These are phyloP conservation scores for Fistulifera solaris DNA, from an alignment of 108 stramenopile genomes.

Conservation along the genomic window DNA sequence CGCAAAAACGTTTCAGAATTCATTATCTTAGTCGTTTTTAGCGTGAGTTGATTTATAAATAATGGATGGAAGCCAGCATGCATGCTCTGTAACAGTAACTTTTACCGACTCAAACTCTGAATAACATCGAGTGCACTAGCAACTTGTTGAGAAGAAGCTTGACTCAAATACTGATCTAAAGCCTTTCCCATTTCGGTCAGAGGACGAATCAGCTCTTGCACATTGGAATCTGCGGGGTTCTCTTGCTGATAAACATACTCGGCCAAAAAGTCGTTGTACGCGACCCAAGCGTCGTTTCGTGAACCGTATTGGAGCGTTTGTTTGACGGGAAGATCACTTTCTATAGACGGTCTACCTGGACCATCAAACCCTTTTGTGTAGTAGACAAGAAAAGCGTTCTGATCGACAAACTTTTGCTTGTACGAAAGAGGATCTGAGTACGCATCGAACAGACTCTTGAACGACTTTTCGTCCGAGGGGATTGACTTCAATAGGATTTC, in stretches of 20 bases:
- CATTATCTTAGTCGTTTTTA: no score
- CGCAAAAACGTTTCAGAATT: no score
- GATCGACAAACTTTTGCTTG: conserved; percentile 78
- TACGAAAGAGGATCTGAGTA: conserved; percentile 70
- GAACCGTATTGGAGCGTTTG: conserved; percentile 70
- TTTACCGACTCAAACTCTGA: no score
- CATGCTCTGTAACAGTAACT: no score
- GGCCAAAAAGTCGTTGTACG: conserved; percentile 45
- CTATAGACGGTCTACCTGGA: conserved; percentile 50
- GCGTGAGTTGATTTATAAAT: no score
- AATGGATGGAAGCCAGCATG: no score
- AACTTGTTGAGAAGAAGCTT: no score
- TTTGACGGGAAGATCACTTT: conserved; percentile 28
- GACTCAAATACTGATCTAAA: conserved; percentile 5
- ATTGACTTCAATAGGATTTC: conserved; percentile 5
- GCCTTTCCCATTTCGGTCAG: conserved; percentile 1
- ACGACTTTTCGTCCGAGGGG: conserved; percentile 45
- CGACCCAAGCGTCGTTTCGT: conserved; percentile 76
- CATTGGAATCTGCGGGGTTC: background rate
- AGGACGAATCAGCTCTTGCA: background rate
- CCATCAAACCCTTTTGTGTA: conserved; percentile 85
- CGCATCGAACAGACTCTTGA: conserved; percentile 74
- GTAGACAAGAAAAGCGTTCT: conserved; percentile 82
- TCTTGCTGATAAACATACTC: conserved; percentile 38
- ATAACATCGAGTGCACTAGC: no score